Evolutionary conservation across 2,329 filamentous ascomycete genomes (phyloP).

Genomic region (Colletotrichum sidae): DNA sequence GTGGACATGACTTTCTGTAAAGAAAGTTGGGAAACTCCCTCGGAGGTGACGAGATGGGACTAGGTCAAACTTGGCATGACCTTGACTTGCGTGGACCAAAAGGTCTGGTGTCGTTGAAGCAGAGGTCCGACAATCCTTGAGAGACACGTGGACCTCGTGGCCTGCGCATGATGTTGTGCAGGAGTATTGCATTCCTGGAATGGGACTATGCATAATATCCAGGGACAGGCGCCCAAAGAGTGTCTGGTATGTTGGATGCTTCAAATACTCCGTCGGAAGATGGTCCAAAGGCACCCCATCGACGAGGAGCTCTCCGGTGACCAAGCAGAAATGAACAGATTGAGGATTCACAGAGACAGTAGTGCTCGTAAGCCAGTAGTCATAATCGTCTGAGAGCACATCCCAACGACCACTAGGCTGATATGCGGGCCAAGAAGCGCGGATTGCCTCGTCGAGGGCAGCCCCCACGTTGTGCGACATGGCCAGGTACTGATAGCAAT

Average conservation of each 20-base stretch:
- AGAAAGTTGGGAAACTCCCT: conserved; percentile 44
- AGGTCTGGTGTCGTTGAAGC: not conserved
- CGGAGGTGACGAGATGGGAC: not conserved
- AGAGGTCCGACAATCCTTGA: not conserved
- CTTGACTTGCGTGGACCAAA: not conserved
- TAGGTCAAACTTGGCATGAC: not conserved
- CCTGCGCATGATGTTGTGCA: conserved; percentile 45
- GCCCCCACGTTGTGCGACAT: not conserved
- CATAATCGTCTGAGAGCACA: not conserved
- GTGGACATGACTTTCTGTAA: conserved; percentile 56
- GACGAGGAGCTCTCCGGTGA: conserved; percentile 64
- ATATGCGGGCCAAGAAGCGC: not conserved
- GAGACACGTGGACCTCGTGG: conserved; percentile 43
- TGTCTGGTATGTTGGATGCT: conserved; percentile 50
- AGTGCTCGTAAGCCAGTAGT: not conserved
- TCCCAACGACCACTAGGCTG: not conserved
- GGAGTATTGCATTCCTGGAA: conserved; percentile 54
- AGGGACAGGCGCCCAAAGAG: conserved; percentile 57
- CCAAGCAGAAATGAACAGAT: conserved; percentile 59
- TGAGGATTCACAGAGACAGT: conserved; percentile 28
- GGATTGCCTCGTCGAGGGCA: conserved; percentile 7
- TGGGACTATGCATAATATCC: conserved; percentile 55
- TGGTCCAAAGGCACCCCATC: conserved; percentile 61
- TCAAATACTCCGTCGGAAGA: conserved; percentile 58
- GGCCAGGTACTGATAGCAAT: not conserved